phyloP scores from a whole-genome alignment of 495 filamentous ascomycete species.

The Aspergillus olivimuriae region DNA sequence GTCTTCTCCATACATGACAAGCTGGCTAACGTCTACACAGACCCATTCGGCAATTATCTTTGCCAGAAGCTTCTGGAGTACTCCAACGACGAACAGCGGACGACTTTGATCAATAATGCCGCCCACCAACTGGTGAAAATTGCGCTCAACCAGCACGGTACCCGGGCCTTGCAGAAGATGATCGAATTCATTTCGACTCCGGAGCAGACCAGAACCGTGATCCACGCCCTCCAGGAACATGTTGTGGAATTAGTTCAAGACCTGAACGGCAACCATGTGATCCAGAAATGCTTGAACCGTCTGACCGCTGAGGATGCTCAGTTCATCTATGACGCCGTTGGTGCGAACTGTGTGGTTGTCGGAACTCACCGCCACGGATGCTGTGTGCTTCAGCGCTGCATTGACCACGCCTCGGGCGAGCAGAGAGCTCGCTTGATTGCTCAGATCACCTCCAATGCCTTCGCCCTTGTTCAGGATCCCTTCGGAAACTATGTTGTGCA shows the following conservation, averaged over 20 bases:
- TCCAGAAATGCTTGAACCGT: constrained; percentile 97
- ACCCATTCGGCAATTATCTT: constrained; percentile 97
- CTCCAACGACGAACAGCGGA: constrained; percentile 89
- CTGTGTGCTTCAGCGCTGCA: constrained; percentile 95
- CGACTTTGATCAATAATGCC: constrained; percentile 83
- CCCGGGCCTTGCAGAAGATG: constrained; percentile 96
- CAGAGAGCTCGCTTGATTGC: constrained; percentile 84
- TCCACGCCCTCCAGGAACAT: constrained; percentile 63
- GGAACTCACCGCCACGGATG: constrained; percentile 97
- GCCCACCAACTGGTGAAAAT: constrained; percentile 79
- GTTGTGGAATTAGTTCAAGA: constrained; percentile 95
- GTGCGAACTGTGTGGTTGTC: constrained; percentile 75
- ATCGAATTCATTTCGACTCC: constrained; percentile 87
- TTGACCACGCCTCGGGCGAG: constrained; percentile 86
- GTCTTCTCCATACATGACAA: neutral
- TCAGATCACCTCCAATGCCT: constrained; percentile 76
- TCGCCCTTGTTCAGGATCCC: constrained; percentile 83
- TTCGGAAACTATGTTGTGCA: constrained; percentile 99
- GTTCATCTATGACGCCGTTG: constrained; percentile 96
- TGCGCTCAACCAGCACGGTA: constrained; percentile 94
- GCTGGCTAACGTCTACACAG: constrained; percentile 27
- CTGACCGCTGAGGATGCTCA: constrained; percentile 72
- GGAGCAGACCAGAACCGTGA: constrained; percentile 74
- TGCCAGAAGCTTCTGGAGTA: constrained; percentile 95
- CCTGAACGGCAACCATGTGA: constrained; percentile 96